These are phyloP conservation scores for Choanephora cucurbitarum DNA, from an alignment of 371 early-diverging fungal species.

Conservation along the genomic window DNA sequence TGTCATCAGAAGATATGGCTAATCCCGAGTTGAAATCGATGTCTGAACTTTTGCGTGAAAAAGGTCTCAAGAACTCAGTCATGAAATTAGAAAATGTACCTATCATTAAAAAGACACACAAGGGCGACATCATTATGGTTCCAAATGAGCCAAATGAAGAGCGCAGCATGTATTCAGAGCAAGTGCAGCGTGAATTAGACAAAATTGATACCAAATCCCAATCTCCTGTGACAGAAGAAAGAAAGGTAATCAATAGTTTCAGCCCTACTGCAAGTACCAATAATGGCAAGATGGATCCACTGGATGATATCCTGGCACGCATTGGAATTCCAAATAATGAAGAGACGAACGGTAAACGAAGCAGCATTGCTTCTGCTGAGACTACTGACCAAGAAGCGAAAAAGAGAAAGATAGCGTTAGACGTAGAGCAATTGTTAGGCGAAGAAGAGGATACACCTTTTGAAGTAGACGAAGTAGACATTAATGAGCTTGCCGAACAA, in stretches of 20 bases:
- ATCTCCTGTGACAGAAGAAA: conserved; percentile 10
- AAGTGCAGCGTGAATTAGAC: conserved; percentile 9
- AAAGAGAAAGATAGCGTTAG: conserved; percentile 34
- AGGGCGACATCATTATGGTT: conserved; percentile 67
- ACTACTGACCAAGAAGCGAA: conserved; percentile 14
- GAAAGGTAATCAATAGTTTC: not conserved
- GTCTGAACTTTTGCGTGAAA: conserved; percentile 61
- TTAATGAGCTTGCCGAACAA: conserved; percentile 1
- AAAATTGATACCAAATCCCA: conserved; percentile 16
- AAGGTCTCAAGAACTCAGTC: conserved; percentile 64
- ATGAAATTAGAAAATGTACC: conserved; percentile 56
- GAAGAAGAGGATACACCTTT: conserved; percentile 31
- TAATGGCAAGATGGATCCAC: conserved; percentile 18
- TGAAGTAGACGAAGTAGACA: conserved; percentile 29
- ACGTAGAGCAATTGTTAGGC: conserved; percentile 37
- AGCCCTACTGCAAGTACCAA: conserved; percentile 8
- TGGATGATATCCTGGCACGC: conserved; percentile 41
- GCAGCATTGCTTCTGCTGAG: not conserved
- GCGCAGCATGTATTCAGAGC: conserved; percentile 13
- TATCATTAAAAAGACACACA: conserved; percentile 74
- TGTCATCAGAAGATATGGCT: conserved; percentile 76
- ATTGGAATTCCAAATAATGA: conserved; percentile 31
- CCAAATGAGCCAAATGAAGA: conserved; percentile 20
- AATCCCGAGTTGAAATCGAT: conserved; percentile 71
- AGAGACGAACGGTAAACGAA: conserved; percentile 8